Evolutionary conservation across 176 grass and related monocot genomes (phyloP).

Genomic region (Secale cereale): DNA sequence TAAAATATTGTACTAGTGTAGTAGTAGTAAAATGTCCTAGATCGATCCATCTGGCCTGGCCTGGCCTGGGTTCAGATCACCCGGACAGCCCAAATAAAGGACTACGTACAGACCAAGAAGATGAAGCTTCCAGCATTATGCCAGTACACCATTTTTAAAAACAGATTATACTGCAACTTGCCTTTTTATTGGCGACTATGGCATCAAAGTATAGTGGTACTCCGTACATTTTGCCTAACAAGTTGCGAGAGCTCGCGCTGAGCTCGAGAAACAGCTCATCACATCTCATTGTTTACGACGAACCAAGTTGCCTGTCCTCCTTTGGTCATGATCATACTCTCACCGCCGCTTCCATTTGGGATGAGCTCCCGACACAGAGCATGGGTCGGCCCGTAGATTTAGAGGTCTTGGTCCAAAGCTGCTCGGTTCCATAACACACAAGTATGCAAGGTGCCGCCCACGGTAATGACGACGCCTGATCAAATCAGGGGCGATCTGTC

Average conservation of each 20-base stretch:
- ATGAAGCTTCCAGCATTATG: not conserved
- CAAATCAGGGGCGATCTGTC: not conserved
- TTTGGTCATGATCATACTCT: not conserved
- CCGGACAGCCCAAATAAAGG: not conserved
- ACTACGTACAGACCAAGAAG: not conserved
- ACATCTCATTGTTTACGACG: not conserved
- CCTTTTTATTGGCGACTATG: not conserved
- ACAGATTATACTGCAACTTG: not conserved
- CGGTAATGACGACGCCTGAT: not conserved
- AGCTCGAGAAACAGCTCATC: constrained; percentile 17
- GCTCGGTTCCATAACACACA: no score
- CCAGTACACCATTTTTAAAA: not conserved
- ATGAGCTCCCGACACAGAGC: constrained; percentile 16
- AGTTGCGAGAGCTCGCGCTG: not conserved
- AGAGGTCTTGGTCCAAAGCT: constrained; percentile 3
- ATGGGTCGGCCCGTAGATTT: not conserved
- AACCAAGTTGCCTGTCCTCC: not conserved
- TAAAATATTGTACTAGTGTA: not conserved
- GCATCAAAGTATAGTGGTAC: not conserved
- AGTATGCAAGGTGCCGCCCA: no score
- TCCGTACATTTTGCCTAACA: not conserved
- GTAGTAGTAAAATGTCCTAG: not conserved
- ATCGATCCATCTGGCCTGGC: not conserved
- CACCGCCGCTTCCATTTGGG: not conserved
- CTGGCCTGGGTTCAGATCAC: constrained; percentile 1